Base-by-base conservation (phyloP, 768 basidiomycete genomes). In the Strobilomyces echinocephalus region DNA sequence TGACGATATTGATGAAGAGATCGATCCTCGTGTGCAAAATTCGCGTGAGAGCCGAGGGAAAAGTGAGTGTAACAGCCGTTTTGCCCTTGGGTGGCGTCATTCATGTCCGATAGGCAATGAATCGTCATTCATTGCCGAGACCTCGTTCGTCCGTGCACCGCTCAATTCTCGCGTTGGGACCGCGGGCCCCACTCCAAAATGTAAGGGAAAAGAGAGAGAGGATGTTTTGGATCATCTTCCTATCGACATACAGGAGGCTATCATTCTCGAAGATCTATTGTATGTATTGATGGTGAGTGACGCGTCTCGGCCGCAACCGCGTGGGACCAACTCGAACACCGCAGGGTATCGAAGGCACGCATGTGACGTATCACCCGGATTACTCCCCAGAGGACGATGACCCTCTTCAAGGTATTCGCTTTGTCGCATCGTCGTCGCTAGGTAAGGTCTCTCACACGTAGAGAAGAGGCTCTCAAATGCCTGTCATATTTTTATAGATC, bases 301-400 rank as follows among this genome's bases (percentile, higher is more conserved):
- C 39, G 8, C 33, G 8, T 54, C 30, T 50, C 34, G n/a, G 5
- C 11, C 26, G 11, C 40, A 36, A 40, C 50, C 53, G 9, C 39
- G 49, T 53, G 39, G 51, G 57, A 56, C 50, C 54, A 50, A 63
- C 56, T 50, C 56, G 35, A 59, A 62, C 51, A 58, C 48, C 30
- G n/a, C 54, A 97, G 95, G 97, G 95, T 3, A 93, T 97, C 41
- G 90, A 95, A 74, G 95, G 95, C 11, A 82, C 80, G 1, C 80
- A 94, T 65, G 85, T 98, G 59, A 86, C 83, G 2, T 87, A 85
- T 56, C 84, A 91, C 57, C 79, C 85, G 1, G 85, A 88, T 14
- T 91, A 91, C 67, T 85, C 90, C 14, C 80, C 81, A 14, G 84
- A 91, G 60, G 91, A 94, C 60, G 91, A 91, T 53, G 84, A 86